Evolutionary conservation across 495 filamentous ascomycete genomes (phyloP).

Genomic region (Pseudomonodictys pantanalensis): DNA sequence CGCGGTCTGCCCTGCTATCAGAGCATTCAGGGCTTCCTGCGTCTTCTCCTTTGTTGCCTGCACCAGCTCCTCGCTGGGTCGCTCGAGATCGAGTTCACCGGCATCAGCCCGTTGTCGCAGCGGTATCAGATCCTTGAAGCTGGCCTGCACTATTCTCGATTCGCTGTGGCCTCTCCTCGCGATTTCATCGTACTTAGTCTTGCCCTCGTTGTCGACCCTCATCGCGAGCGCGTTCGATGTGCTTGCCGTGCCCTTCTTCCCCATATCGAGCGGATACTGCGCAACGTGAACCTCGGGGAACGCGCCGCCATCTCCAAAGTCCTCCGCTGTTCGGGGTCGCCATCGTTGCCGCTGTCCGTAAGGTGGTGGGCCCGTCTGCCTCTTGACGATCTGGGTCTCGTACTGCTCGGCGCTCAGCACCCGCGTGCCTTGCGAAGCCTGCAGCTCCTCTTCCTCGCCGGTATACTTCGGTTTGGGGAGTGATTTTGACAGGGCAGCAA

Average conservation of each 20-base stretch:
- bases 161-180: constrained; percentile 84
- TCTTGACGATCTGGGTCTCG: constrained; percentile 81
- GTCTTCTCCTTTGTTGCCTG: constrained; percentile 80
- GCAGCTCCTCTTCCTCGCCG: constrained; percentile 72
- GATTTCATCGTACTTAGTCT: constrained; percentile 95
- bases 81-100: constrained; percentile 85
- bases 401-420: constrained; percentile 76
- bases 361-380: constrained; percentile 78
- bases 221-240: constrained; percentile 85
- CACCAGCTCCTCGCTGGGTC: constrained; percentile 82
- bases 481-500: constrained; percentile 70
- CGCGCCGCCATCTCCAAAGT: constrained; percentile 94
- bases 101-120: constrained; percentile 90
- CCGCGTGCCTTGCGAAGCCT: constrained; percentile 72
- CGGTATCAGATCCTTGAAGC: constrained; percentile 95
- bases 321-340: constrained; percentile 80
- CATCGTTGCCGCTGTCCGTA: constrained; percentile 83
- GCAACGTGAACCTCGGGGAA: constrained; percentile 93
- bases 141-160: constrained; percentile 82
- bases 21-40: constrained; percentile 71
- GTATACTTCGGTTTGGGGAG: constrained; percentile 88
- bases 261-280: constrained; percentile 95
- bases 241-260: constrained; percentile 64
- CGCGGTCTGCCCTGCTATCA: constrained; percentile 82
- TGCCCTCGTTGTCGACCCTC: constrained; percentile 85